Conservation (phyloP, 805 yeast genomes). For the Danielia oregonensis region DNA sequence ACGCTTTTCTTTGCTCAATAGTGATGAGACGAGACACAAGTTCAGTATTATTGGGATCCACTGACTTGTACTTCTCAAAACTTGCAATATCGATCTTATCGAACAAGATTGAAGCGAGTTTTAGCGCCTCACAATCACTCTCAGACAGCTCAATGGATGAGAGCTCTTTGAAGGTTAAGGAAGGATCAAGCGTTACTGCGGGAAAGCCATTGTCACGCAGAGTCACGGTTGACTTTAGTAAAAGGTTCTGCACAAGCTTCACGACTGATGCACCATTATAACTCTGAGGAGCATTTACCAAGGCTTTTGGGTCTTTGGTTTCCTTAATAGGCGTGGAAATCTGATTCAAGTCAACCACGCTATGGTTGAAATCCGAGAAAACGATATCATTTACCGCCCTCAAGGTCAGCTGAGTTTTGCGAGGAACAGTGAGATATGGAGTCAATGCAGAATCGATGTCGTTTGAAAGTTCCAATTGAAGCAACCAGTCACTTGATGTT, state of each 20-base stretch:
- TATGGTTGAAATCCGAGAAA: conserved; percentile 43
- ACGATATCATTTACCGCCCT: conserved; percentile 45
- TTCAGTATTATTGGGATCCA: conserved; percentile 10
- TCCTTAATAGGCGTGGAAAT: conserved; percentile 22
- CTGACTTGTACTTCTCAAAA: conserved; percentile 5
- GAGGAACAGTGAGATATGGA: conserved; percentile 18
- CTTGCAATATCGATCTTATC: conserved; percentile 15
- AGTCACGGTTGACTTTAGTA: conserved; percentile 19
- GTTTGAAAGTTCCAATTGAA: conserved; percentile 54
- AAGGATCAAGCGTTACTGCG: conserved; percentile 7
- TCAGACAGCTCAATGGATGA: conserved; percentile 6
- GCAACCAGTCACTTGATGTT: conserved; percentile 58
- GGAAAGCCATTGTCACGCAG: conserved; percentile 28
- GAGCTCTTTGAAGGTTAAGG: conserved; percentile 20
- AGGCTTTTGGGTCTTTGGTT: conserved; percentile 5
- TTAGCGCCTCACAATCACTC: conserved; percentile 41
- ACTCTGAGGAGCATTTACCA: not conserved
- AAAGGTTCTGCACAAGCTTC: conserved; percentile 16
- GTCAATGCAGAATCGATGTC: conserved; percentile 42
- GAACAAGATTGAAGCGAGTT: conserved; percentile 61
- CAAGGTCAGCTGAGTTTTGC: conserved; percentile 17
- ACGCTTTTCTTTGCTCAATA: conserved; percentile 36
- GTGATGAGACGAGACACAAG: conserved; percentile 15
- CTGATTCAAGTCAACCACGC: conserved; percentile 14
- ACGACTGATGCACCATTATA: conserved; percentile 15